Evolutionary conservation across 2,329 filamentous ascomycete species (phyloP).

Genomic region (Penicillium polonicum): DNA sequence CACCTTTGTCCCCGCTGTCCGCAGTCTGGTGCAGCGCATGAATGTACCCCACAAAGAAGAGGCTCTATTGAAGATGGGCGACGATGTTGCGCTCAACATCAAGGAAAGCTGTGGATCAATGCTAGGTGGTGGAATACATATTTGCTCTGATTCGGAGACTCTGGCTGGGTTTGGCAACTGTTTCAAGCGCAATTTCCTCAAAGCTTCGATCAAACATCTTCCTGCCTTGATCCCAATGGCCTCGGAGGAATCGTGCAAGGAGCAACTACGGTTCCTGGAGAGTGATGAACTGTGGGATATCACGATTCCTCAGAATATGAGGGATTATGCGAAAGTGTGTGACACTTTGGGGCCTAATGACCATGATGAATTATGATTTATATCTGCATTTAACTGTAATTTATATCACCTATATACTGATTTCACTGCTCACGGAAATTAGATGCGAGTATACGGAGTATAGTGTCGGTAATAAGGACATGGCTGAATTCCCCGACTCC

Average conservation of each 20-base stretch:
- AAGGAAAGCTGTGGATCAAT: slow-evolving; percentile 32
- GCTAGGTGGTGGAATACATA: slow-evolving; percentile 32
- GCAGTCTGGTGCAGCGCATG: slow-evolving; percentile 32
- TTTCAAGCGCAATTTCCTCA: slow-evolving; percentile 36
- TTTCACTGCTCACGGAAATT: neutral
- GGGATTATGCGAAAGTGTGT: slow-evolving; percentile 35
- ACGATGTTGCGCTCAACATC: slow-evolving; percentile 37
- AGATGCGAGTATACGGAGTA: neutral
- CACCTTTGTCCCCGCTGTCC: slow-evolving; percentile 38
- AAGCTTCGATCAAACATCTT: slow-evolving; percentile 31
- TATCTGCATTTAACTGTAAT: neutral
- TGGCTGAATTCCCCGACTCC: neutral
- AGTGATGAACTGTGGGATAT: slow-evolving; percentile 34
- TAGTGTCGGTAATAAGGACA: neutral
- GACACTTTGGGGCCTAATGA: slow-evolving; percentile 23
- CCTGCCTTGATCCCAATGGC: slow-evolving; percentile 33
- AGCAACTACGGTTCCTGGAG: slow-evolving; percentile 32
- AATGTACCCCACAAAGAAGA: slow-evolving; percentile 33
- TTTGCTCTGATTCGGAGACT: slow-evolving; percentile 34
- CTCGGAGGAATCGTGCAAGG: slow-evolving; percentile 31
- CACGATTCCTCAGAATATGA: slow-evolving; percentile 37
- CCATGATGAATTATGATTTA: slow-evolving; percentile 21
- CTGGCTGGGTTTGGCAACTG: slow-evolving; percentile 36
- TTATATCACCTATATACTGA: neutral
- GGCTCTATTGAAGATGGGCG: slow-evolving; percentile 33